phyloP scores from a whole-genome alignment of 1,284 basidiomycete genomes.

The Puccinia horiana region DNA sequence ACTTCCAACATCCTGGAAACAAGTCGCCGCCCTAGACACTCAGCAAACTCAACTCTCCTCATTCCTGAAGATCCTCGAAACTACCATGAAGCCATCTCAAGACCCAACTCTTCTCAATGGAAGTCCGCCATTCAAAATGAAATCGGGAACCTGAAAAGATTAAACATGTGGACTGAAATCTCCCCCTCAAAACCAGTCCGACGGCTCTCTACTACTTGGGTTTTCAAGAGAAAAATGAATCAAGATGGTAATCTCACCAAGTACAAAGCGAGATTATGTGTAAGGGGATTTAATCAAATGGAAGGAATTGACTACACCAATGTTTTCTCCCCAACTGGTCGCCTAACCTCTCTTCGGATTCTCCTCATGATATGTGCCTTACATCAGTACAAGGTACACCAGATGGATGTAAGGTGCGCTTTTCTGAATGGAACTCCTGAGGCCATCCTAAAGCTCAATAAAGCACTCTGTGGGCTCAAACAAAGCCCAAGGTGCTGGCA shows the following conservation, averaged over 20 bases:
- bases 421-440: conserved; percentile 14
- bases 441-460: not conserved
- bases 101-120: too few species aligned
- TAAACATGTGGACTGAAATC: too few species aligned
- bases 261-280: conserved; percentile 12
- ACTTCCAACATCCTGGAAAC: too few species aligned
- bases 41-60: too few species aligned
- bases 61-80: too few species aligned
- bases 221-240: not conserved
- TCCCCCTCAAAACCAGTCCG: too few species aligned
- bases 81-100: too few species aligned
- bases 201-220: conserved; percentile 1
- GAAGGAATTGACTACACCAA: conserved; percentile 10
- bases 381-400: not conserved
- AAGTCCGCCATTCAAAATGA: too few species aligned
- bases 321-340: not conserved
- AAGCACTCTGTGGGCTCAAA: too few species aligned
- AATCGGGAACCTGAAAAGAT: too few species aligned
- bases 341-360: not conserved
- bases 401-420: conserved; percentile 11
- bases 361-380: not conserved
- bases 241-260: not conserved
- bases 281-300: conserved; percentile 1
- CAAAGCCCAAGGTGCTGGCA: conserved; percentile 24
- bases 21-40: too few species aligned